Conservation (phyloP, 306 rosid species). For the Dryas alaskensis region DNA sequence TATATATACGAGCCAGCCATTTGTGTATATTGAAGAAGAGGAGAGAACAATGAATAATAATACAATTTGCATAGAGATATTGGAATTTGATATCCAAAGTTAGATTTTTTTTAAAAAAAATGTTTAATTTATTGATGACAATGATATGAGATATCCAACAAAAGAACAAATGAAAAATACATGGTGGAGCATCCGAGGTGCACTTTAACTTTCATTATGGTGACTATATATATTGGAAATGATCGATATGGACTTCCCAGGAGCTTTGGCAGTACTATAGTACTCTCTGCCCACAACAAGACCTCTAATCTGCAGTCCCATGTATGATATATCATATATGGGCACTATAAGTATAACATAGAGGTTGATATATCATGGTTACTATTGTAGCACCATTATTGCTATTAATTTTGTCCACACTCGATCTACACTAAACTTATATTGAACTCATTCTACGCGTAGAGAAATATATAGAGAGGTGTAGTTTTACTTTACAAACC, state of each 20-base stretch:
- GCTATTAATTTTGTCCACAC: no score
- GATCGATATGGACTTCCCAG: not conserved
- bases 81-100: not conserved
- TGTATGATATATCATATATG: not conserved
- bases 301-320: not conserved
- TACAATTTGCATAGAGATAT: no score
- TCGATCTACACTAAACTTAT: not conserved
- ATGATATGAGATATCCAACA: no score
- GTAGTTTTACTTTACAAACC: no score
- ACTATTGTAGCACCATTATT: no score
- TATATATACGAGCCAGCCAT: not conserved
- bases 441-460: not conserved
- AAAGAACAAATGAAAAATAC: no score
- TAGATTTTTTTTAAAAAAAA: not conserved
- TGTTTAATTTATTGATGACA: not conserved
- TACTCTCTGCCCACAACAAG: not conserved
- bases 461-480: not conserved
- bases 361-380: no score
- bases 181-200: slow-evolving; percentile 16
- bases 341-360: not conserved
- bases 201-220: slow-evolving; percentile 4
- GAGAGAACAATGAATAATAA: no score
- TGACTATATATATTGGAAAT: not conserved
- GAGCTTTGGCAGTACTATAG: not conserved
- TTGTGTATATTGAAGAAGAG: not conserved